Conservation (phyloP, 2,329 filamentous ascomycete species). For the Coleophoma eucalyptorum region DNA sequence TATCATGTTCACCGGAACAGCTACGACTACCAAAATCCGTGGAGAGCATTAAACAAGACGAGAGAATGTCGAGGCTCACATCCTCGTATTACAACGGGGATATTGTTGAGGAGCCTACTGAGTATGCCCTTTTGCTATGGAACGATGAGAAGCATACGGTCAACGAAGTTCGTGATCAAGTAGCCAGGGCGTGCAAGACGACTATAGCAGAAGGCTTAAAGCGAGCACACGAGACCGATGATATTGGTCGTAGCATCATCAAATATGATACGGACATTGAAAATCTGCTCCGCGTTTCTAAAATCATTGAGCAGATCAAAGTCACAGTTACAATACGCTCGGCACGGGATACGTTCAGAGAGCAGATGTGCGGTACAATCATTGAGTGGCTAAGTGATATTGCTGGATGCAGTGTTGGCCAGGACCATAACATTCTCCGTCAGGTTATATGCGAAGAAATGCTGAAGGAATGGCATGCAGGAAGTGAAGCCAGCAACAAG, state of each 20-base stretch:
- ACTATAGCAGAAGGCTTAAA: conserved; percentile 63
- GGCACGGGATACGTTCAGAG: conserved; percentile 89
- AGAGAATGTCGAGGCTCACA: conserved; percentile 71
- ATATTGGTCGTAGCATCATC: conserved; percentile 81
- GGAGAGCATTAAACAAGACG: conserved; percentile 77
- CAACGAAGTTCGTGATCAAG: conserved; percentile 83
- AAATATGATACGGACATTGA: conserved; percentile 71
- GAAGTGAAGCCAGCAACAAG: conserved; percentile 78
- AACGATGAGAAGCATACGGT: conserved; percentile 99
- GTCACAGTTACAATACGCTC: conserved; percentile 94
- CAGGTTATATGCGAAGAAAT: conserved; percentile 87
- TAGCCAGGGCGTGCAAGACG: conserved; percentile 81
- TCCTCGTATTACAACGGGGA: conserved; percentile 72
- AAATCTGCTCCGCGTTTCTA: conserved; percentile 72
- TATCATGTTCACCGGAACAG: conserved; percentile 96
- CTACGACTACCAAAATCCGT: conserved; percentile 80
- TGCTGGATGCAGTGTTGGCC: conserved; percentile 78
- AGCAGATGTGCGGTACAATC: conserved; percentile 98
- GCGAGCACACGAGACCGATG: conserved; percentile 84
- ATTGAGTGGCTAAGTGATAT: conserved; percentile 96
- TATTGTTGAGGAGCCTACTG: conserved; percentile 57
- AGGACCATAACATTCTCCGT: conserved; percentile 74
- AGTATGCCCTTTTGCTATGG: conserved; percentile 88
- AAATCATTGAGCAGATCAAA: conserved; percentile 90
- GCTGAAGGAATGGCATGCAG: conserved; percentile 80